Percentiles rank a stretch among this genome's conserved stretches.
phyloP scores from a whole-genome alignment of 352 stramenopile species.

The Globisporangium nagaii region DNA sequence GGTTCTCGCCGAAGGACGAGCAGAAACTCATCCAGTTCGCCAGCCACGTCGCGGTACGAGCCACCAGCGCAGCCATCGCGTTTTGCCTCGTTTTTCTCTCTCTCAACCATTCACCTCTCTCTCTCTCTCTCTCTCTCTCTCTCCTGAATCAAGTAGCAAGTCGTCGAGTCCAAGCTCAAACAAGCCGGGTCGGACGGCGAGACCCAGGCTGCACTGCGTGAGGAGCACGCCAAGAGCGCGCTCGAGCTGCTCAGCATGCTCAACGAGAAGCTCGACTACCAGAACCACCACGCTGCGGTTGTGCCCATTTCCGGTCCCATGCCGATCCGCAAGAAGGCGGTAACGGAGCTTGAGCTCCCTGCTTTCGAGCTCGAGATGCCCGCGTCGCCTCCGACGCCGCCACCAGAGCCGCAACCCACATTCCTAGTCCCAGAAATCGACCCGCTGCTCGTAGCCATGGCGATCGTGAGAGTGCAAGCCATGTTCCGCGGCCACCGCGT shows the following conservation, averaged over 20 bases:
- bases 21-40: slow-evolving; percentile 61
- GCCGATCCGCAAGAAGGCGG: background rate
- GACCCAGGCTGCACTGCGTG: slow-evolving; percentile 32
- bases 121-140: background rate
- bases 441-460: slow-evolving; percentile 15
- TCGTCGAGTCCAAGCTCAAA: slow-evolving; percentile 46
- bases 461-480: slow-evolving; percentile 27
- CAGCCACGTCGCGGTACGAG: slow-evolving; percentile 39
- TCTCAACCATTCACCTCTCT: background rate
- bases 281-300: background rate
- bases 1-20: slow-evolving; percentile 58
- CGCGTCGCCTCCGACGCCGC: background rate
- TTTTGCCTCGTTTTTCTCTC: too few relatives aligned
- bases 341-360: background rate
- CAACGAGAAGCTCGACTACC: slow-evolving; percentile 33
- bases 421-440: slow-evolving; percentile 5
- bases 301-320: background rate
- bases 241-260: slow-evolving; percentile 57
- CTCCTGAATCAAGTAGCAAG: slow-evolving; percentile 21
- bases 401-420: background rate
- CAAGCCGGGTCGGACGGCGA: slow-evolving; percentile 18
- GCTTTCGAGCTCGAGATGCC: background rate
- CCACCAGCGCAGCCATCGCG: too few relatives aligned
- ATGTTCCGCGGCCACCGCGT: slow-evolving; percentile 26
- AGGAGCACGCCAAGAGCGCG: slow-evolving; percentile 39